These are phyloP conservation scores for Cytospora schulzeri DNA, from an alignment of 2,329 filamentous ascomycete species.

Conservation along the genomic window DNA sequence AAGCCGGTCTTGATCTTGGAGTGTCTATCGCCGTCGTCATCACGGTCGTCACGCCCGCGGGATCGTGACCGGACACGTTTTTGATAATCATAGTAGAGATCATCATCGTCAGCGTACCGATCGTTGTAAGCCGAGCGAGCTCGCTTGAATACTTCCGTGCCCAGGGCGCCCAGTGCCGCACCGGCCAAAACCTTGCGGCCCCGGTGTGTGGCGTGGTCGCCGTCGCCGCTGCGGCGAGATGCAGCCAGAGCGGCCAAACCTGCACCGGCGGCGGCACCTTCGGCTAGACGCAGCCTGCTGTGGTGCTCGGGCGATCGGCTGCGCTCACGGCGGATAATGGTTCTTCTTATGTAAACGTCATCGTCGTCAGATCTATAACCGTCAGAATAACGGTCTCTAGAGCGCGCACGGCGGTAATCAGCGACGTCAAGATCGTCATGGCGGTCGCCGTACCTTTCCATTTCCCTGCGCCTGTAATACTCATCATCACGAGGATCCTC, in stretches of 20 bases:
- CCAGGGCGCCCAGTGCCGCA: constrained; percentile 63
- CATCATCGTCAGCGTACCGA: constrained; percentile 44
- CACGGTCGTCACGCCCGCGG: constrained; percentile 36
- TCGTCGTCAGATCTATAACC: constrained; percentile 44
- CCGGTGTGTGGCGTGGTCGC: constrained; percentile 53
- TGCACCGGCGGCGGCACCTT: constrained; percentile 66
- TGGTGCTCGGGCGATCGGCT: constrained; percentile 53
- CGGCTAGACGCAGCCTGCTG: constrained; percentile 62
- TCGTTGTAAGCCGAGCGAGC: constrained; percentile 65
- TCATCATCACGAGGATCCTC: constrained; percentile 49
- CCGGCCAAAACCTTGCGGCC: constrained; percentile 63
- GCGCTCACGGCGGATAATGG: constrained; percentile 51
- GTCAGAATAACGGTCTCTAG: constrained; percentile 41
- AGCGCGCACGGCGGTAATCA: constrained; percentile 38
- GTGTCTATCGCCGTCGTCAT: constrained; percentile 35
- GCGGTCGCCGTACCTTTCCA: constrained; percentile 43
- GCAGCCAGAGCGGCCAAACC: constrained; percentile 62
- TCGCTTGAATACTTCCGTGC: constrained; percentile 61
- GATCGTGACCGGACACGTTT: constrained; percentile 42
- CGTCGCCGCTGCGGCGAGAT: constrained; percentile 54
- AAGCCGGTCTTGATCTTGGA: constrained; percentile 62
- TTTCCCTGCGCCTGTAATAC: constrained; percentile 52
- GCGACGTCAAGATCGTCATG: constrained; percentile 39
- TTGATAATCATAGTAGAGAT: constrained; percentile 41
- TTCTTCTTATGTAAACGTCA: constrained; percentile 48